These are phyloP conservation scores for Polymyxa betae DNA, from an alignment of 208 protist species.

Conservation along the genomic window DNA sequence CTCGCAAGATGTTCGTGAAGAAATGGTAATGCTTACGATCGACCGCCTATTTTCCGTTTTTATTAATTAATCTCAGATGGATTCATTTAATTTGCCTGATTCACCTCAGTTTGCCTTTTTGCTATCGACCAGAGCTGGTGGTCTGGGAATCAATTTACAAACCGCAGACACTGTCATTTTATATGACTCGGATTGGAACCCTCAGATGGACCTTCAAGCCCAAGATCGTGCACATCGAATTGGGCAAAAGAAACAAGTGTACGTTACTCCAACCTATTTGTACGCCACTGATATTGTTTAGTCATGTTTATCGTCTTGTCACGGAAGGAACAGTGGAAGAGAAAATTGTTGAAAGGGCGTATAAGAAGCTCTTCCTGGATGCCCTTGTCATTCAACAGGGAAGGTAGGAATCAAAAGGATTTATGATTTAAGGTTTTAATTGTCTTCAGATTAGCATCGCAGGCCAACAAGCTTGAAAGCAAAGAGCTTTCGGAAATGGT, in stretches of 20 bases:
- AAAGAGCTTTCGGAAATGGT: not conserved
- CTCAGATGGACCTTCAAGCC: constrained; percentile 96
- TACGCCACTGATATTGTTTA: not conserved
- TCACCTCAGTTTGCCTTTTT: constrained; percentile 93
- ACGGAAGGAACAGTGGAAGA: constrained; percentile 64
- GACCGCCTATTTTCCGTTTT: too few relatives aligned
- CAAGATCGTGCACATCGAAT: constrained; percentile 97
- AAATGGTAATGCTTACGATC: too few relatives aligned
- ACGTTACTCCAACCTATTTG: not conserved
- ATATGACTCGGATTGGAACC: constrained; percentile 98
- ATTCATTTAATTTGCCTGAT: constrained; percentile 85
- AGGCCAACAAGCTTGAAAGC: not conserved
- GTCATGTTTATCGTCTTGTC: constrained; percentile 68
- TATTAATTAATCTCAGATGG: too few relatives aligned
- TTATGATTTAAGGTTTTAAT: constrained; percentile 21
- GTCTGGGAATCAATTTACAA: constrained; percentile 97
- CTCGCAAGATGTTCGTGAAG: constrained; percentile 60
- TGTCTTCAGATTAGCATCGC: not conserved
- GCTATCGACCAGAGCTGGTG: constrained; percentile 93
- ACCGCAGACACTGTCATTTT: constrained; percentile 97
- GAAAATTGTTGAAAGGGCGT: constrained; percentile 93
- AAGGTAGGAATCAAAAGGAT: constrained; percentile 65
- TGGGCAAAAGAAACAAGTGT: constrained; percentile 64
- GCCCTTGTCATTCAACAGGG: constrained; percentile 96
- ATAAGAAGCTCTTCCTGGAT: constrained; percentile 96